These are phyloP conservation scores for Penicillium palitans DNA, from an alignment of 2,329 filamentous ascomycete genomes.

Conservation along the genomic window DNA sequence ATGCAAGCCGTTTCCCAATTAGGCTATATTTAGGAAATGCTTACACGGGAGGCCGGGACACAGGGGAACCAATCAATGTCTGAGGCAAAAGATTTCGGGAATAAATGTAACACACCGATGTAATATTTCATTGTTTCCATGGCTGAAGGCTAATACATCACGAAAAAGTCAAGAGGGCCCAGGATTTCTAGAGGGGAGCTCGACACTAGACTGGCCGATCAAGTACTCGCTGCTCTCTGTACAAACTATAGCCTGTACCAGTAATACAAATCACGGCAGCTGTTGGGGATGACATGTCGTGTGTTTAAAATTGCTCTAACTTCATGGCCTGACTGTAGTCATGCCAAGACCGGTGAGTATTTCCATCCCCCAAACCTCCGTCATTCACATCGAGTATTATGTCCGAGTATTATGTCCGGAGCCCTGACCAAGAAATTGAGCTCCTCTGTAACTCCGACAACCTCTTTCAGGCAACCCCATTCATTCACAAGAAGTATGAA, in stretches of 20 bases:
- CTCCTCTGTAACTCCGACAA: neutral
- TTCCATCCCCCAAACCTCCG: neutral
- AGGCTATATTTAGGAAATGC: neutral
- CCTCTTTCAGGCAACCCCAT: neutral
- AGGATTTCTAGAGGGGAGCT: neutral
- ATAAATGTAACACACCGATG: neutral
- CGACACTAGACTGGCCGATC: neutral
- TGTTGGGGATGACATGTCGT: neutral
- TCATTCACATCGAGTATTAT: neutral
- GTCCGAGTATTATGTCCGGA: neutral
- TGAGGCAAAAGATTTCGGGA: neutral
- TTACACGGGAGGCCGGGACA: neutral
- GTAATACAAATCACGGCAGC: neutral
- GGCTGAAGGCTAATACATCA: neutral
- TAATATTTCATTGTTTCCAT: neutral
- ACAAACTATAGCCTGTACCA: neutral
- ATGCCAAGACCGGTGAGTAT: neutral
- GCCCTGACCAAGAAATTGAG: neutral
- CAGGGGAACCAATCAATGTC: neutral
- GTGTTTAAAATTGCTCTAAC: neutral
- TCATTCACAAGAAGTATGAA: conserved; percentile 11
- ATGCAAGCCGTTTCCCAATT: neutral
- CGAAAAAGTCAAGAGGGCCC: neutral
- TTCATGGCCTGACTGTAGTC: neutral
- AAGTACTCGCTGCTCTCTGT: neutral